Evolutionary conservation across 2,329 filamentous ascomycete species (phyloP).

Genomic region (Ophidiomyces ophidiicola): DNA sequence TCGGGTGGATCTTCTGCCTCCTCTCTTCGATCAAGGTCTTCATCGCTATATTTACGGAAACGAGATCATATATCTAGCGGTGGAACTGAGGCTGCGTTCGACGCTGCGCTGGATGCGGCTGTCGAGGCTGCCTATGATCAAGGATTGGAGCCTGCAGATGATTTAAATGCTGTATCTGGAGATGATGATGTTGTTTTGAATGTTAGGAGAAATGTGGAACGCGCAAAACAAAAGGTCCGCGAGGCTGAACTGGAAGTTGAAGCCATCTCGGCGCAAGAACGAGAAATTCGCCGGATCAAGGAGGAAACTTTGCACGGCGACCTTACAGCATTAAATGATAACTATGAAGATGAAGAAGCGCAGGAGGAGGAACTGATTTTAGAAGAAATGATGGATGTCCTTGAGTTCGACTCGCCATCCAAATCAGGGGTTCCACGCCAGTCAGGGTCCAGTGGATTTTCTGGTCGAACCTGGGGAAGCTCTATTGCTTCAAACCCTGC

Average conservation of each 20-base stretch:
- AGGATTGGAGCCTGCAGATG: constrained; percentile 56
- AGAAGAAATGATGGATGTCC: constrained; percentile 84
- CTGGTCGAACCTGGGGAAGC: constrained; percentile 69
- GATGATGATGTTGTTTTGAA: constrained; percentile 32
- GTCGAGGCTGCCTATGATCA: constrained; percentile 95
- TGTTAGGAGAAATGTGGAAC: constrained; percentile 54
- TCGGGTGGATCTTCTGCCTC: constrained; percentile 68
- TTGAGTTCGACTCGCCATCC: constrained; percentile 57
- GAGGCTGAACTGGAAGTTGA: constrained; percentile 60
- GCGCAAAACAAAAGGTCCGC: constrained; percentile 62
- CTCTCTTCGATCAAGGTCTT: constrained; percentile 69
- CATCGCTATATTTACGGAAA: constrained; percentile 54
- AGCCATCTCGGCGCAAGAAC: constrained; percentile 48
- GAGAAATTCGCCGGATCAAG: constrained; percentile 41
- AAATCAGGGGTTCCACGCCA: constrained; percentile 61
- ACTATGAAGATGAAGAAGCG: constrained; percentile 49
- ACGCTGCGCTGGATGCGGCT: constrained; percentile 84
- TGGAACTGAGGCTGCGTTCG: constrained; percentile 77
- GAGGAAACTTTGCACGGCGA: constrained; percentile 20
- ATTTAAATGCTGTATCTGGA: constrained; percentile 6
- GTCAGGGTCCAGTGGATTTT: constrained; percentile 68
- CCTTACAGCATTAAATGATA: constrained; percentile 23
- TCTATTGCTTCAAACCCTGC: constrained; percentile 62
- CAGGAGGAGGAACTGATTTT: constrained; percentile 65
- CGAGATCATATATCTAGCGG: constrained; percentile 58